Percentiles rank a stretch among this genome's conserved stretches.
These are phyloP conservation scores for Alternaria burnsii DNA, from an alignment of 2,329 filamentous ascomycete species.

Conservation along the genomic window DNA sequence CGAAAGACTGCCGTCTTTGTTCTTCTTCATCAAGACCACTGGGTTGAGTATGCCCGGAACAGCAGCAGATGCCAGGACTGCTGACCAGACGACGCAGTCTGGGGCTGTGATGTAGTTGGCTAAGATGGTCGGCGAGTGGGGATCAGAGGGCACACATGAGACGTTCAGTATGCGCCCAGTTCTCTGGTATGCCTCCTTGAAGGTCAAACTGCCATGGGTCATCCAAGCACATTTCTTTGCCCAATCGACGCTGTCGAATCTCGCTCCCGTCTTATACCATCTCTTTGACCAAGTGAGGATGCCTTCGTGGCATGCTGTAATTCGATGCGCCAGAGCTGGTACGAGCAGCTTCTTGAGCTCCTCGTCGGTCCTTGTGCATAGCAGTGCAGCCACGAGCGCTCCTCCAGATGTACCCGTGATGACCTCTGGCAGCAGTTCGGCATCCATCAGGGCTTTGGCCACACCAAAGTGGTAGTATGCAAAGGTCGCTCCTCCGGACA, in stretches of 20 bases:
- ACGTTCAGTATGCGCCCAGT: constrained; percentile 96
- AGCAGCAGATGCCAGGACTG: constrained; percentile 91
- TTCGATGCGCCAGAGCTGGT: constrained; percentile 83
- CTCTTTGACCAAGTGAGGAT: constrained; percentile 78
- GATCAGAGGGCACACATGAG: constrained; percentile 93
- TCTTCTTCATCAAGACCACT: constrained; percentile 91
- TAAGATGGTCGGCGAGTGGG: constrained; percentile 89
- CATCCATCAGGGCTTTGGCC: constrained; percentile 86
- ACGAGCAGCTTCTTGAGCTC: constrained; percentile 87
- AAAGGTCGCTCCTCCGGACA: constrained; percentile 93
- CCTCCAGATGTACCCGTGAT: constrained; percentile 97
- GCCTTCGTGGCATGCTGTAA: constrained; percentile 84
- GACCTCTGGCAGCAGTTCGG: constrained; percentile 85
- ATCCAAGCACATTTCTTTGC: constrained; percentile 88
- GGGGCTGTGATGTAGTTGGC: constrained; percentile 95
- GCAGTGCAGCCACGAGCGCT: constrained; percentile 84
- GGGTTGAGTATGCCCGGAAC: constrained; percentile 97
- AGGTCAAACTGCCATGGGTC: constrained; percentile 88
- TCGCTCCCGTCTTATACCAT: constrained; percentile 91
- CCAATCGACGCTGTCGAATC: constrained; percentile 95
- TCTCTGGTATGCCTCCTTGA: constrained; percentile 90
- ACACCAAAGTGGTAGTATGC: constrained; percentile 98
- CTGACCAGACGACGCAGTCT: constrained; percentile 98
- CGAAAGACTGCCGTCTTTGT: constrained; percentile 74
- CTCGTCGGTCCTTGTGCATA: constrained; percentile 89